A percentile compares a stretch with the other conserved stretches of the same genome.
Evolutionary conservation across 495 filamentous ascomycete species (phyloP).

Genomic region (Penicillium herquei): DNA sequence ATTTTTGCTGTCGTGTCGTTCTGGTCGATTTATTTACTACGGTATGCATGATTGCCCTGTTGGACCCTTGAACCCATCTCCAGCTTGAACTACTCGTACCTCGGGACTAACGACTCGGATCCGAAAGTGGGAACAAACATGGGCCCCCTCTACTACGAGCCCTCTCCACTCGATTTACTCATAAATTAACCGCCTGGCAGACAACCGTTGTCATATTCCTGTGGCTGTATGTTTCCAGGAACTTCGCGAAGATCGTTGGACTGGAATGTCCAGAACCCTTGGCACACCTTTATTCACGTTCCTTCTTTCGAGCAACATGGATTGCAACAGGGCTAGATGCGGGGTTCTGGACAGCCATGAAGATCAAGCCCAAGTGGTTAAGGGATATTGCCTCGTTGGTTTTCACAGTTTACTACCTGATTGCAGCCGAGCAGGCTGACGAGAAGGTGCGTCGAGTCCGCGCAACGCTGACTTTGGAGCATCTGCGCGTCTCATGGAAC

Average conservation of each 20-base stretch:
- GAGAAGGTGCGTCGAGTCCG: slow-evolving; percentile 95
- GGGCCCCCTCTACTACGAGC: slow-evolving; percentile 75
- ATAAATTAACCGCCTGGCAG: slow-evolving; percentile 80
- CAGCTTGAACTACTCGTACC: background rate
- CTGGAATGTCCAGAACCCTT: slow-evolving; percentile 92
- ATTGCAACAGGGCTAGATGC: slow-evolving; percentile 91
- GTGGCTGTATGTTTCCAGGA: slow-evolving; percentile 86
- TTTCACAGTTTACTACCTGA: slow-evolving; percentile 84
- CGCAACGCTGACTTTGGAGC: slow-evolving; percentile 82
- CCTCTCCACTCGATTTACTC: slow-evolving; percentile 67
- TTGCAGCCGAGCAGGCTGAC: slow-evolving; percentile 91
- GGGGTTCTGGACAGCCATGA: slow-evolving; percentile 98
- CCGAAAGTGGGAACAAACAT: slow-evolving; percentile 73
- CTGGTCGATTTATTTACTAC: slow-evolving; percentile 81
- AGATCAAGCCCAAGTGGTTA: slow-evolving; percentile 75
- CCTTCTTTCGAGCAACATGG: slow-evolving; percentile 99
- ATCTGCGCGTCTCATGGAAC: slow-evolving; percentile 92
- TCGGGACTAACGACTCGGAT: background rate
- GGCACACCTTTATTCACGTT: slow-evolving; percentile 87
- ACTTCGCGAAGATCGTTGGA: slow-evolving; percentile 87
- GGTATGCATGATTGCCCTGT: slow-evolving; percentile 49
- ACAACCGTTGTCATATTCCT: slow-evolving; percentile 83
- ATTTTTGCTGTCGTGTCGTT: slow-evolving; percentile 87
- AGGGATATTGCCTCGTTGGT: slow-evolving; percentile 77
- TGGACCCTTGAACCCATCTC: no score